These are phyloP conservation scores for Chamaecrista fasciculata DNA, from an alignment of 306 rosid species.

Conservation along the genomic window DNA sequence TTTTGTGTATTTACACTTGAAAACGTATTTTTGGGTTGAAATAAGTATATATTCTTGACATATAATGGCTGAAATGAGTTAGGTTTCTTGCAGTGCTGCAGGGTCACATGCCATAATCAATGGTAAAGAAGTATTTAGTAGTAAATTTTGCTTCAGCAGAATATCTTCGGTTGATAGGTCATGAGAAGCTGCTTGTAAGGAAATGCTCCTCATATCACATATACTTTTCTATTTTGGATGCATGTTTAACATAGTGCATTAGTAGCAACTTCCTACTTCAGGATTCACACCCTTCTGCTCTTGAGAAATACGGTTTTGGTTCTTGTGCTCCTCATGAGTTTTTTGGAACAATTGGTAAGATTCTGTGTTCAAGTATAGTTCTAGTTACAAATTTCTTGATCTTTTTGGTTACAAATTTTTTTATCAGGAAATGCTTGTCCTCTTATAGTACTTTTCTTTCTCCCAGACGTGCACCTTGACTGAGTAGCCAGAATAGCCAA, in stretches of 20 bases:
- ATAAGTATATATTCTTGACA: neutral
- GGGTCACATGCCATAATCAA: slow-evolving; percentile 75
- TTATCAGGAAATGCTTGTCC: slow-evolving; percentile 9
- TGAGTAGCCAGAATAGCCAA: slow-evolving; percentile 96
- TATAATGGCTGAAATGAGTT: slow-evolving; percentile 24
- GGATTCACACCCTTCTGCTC: slow-evolving; percentile 87
- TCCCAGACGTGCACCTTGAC: slow-evolving; percentile 94
- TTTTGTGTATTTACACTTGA: neutral
- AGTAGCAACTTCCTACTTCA: slow-evolving; percentile 40
- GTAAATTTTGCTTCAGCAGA: slow-evolving; percentile 96
- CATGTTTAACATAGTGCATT: slow-evolving; percentile 14
- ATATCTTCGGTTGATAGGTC: slow-evolving; percentile 91
- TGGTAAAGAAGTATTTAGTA: slow-evolving; percentile 88
- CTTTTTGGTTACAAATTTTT: neutral
- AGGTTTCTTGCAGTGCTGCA: slow-evolving; percentile 80
- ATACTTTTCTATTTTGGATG: neutral
- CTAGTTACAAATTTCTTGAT: neutral
- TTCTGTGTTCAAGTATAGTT: slow-evolving; percentile 21
- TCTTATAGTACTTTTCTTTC: slow-evolving; percentile 28
- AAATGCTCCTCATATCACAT: slow-evolving; percentile 25
- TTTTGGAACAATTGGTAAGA: slow-evolving; percentile 91
- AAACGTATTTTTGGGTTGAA: slow-evolving; percentile 1
- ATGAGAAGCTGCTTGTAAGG: slow-evolving; percentile 79
- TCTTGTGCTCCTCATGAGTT: slow-evolving; percentile 99
- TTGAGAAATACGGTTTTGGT: slow-evolving; percentile 98